These are phyloP conservation scores for Aspergillus baeticus DNA, from an alignment of 495 filamentous ascomycete species.

Conservation along the genomic window DNA sequence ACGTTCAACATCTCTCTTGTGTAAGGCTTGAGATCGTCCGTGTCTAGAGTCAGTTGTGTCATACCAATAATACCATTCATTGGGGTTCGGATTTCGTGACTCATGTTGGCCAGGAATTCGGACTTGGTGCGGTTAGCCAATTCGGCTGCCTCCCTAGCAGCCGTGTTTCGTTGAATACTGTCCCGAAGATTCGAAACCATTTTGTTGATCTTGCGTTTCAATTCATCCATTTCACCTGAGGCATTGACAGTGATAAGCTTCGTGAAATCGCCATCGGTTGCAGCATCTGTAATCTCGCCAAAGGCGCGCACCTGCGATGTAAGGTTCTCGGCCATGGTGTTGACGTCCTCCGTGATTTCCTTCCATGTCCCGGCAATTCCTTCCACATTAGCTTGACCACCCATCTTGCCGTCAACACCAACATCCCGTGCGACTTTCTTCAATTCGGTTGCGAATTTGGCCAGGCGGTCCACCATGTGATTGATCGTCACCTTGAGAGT, in stretches of 20 bases:
- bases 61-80: conserved; percentile 90
- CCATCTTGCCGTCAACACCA: conserved; percentile 98
- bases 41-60: conserved; percentile 96
- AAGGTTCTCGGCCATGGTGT: conserved; percentile 97
- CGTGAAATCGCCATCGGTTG: conserved; percentile 94
- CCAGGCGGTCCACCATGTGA: conserved; percentile 96
- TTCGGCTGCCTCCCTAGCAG: conserved; percentile 92
- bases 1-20: conserved; percentile 99
- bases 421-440: conserved; percentile 96
- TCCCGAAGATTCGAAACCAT: conserved; percentile 97
- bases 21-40: conserved; percentile 84
- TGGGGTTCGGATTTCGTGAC: conserved; percentile 96
- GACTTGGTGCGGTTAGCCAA: conserved; percentile 98
- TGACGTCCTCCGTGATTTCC: conserved; percentile 97
- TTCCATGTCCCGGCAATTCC: conserved; percentile 96
- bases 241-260: conserved; percentile 98
- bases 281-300: conserved; percentile 95
- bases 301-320: conserved; percentile 98
- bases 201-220: conserved; percentile 99
- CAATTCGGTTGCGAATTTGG: conserved; percentile 95
- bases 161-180: conserved; percentile 97
- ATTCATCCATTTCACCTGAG: conserved; percentile 97
- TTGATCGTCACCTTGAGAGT: conserved; percentile 97
- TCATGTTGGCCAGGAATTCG: conserved; percentile 99
- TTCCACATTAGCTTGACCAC: conserved; percentile 93